Conservation (phyloP, 1,284 basidiomycete genomes). For the Schizopora paradoxa region DNA sequence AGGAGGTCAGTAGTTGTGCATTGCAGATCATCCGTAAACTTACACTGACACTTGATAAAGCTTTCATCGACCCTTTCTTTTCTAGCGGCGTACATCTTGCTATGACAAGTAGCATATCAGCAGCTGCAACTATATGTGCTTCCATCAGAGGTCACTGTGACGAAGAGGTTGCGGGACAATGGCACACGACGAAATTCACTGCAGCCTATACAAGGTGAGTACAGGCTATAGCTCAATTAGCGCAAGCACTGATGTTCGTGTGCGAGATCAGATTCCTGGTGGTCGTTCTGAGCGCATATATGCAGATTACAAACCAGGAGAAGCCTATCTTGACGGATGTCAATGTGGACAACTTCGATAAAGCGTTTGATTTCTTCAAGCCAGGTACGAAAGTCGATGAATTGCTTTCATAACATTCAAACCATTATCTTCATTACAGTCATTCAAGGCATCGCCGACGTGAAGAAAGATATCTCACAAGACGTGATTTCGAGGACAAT, state of each 20-base stretch:
- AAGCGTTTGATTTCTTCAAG: slow-evolving; percentile 52
- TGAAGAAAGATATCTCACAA: slow-evolving; percentile 57
- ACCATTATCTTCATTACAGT: slow-evolving; percentile 36
- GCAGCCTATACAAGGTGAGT: slow-evolving; percentile 54
- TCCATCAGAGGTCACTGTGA: slow-evolving; percentile 52
- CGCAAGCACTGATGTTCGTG: background rate
- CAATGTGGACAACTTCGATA: slow-evolving; percentile 57
- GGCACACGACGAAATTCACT: slow-evolving; percentile 48
- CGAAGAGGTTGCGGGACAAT: slow-evolving; percentile 46
- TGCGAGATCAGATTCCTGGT: slow-evolving; percentile 48
- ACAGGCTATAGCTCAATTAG: background rate
- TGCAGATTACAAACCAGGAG: slow-evolving; percentile 52
- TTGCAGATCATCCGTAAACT: background rate
- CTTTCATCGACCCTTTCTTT: slow-evolving; percentile 73
- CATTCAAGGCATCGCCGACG: slow-evolving; percentile 59
- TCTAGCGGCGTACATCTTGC: slow-evolving; percentile 67
- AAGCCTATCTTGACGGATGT: slow-evolving; percentile 47
- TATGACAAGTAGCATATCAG: slow-evolving; percentile 53
- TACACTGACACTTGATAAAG: too few relatives aligned
- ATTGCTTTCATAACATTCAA: background rate
- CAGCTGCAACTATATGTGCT: slow-evolving; percentile 51
- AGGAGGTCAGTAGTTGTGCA: slow-evolving; percentile 28
- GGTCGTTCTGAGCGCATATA: slow-evolving; percentile 60
- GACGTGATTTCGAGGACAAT: slow-evolving; percentile 53
- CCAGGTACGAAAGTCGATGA: slow-evolving; percentile 44